A percentile compares a stretch with the other conserved stretches of the same genome.
phyloP scores from a whole-genome alignment of 2,329 filamentous ascomycete species.

The Claviceps citrina region DNA sequence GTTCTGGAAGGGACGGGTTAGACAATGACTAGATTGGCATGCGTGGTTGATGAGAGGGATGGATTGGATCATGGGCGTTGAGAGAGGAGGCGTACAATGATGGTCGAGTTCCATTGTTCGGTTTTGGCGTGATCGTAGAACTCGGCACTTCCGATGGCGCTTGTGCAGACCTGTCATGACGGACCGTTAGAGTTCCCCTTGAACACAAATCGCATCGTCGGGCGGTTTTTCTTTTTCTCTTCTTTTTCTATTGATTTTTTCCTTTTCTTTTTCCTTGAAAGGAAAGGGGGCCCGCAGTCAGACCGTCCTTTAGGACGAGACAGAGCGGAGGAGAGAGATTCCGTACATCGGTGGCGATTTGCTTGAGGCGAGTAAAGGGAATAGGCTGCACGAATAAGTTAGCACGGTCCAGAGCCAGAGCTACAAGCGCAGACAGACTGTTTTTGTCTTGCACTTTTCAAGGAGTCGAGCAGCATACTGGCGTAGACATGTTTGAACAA shows the following conservation, averaged over 20 bases:
- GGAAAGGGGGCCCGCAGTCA: too few species aligned
- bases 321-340: conserved; percentile 2
- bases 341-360: conserved; percentile 71
- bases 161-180: conserved; percentile 59
- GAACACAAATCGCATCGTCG: too few species aligned
- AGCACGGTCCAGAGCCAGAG: background rate
- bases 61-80: background rate
- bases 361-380: conserved; percentile 59
- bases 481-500: conserved; percentile 23
- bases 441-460: background rate
- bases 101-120: conserved; percentile 75
- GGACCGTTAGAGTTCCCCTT: conserved; percentile 3
- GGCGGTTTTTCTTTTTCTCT: too few species aligned
- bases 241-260: background rate
- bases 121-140: conserved; percentile 81
- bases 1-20: conserved; percentile 34
- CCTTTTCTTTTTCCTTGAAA: background rate
- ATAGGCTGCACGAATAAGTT: conserved; percentile 43
- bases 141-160: conserved; percentile 55
- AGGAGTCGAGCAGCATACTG: conserved; percentile 14
- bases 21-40: too few species aligned
- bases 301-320: background rate
- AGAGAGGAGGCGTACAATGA: conserved; percentile 54
- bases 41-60: too few species aligned
- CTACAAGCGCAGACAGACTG: background rate